phyloP scores from a whole-genome alignment of 2,329 filamentous ascomycete species.

The Cladophialophora exuberans region DNA sequence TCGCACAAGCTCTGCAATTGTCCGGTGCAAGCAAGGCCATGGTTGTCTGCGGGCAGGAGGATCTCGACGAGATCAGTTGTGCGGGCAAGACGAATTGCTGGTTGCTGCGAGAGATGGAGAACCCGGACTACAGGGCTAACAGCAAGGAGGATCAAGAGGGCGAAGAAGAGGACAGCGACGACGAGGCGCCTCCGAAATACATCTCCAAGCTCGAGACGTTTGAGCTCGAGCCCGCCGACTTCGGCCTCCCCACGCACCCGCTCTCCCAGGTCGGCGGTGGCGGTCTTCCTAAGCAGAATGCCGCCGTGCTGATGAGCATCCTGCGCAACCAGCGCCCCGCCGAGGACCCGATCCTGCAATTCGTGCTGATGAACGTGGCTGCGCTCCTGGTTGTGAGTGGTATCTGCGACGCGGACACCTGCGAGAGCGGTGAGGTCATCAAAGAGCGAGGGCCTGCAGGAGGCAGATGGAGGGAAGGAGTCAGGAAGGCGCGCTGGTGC shows the following conservation, averaged over 20 bases:
- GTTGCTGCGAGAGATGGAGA: conserved; percentile 65
- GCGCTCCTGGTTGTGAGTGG: conserved; percentile 84
- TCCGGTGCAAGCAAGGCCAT: conserved; percentile 80
- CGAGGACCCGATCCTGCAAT: conserved; percentile 85
- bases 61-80: conserved; percentile 93
- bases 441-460: conserved; percentile 82
- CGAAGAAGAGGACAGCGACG: conserved; percentile 51
- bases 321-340: conserved; percentile 71
- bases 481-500: conserved; percentile 84
- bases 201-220: conserved; percentile 72
- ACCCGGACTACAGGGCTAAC: conserved; percentile 48
- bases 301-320: conserved; percentile 77
- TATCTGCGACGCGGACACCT: conserved; percentile 80
- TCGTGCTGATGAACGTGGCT: conserved; percentile 92
- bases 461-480: conserved; percentile 91
- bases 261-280: conserved; percentile 79
- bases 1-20: conserved; percentile 79
- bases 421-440: conserved; percentile 80
- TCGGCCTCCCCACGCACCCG: conserved; percentile 76
- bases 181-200: conserved; percentile 45
- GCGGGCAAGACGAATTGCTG: conserved; percentile 89
- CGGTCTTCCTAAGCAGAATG: conserved; percentile 85
- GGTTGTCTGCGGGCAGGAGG: conserved; percentile 90
- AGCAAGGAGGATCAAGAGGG: conserved; percentile 40
- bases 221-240: conserved; percentile 78